Evolutionary conservation across 148 eudicot genomes (phyloP).

Genomic region (Spergularia marina): DNA sequence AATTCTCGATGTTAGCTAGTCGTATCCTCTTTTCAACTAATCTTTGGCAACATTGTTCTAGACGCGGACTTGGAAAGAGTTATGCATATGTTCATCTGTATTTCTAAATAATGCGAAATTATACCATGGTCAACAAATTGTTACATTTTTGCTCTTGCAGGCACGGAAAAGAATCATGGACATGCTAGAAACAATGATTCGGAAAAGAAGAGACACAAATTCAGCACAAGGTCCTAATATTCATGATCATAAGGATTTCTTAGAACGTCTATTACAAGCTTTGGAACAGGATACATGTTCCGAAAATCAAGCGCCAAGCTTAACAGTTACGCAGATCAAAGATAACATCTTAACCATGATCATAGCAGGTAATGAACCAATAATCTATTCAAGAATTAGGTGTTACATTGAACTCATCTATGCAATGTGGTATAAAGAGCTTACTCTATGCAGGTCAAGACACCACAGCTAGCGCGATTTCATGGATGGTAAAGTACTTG

Average conservation of each 20-base stretch:
- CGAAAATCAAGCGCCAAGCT: conserved; percentile 6
- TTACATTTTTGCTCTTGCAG: conserved; percentile 20
- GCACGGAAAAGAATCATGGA: conserved; percentile 47
- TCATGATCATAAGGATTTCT: conserved; percentile 27
- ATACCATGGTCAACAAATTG: not conserved
- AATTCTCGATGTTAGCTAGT: not conserved
- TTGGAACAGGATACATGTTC: conserved; percentile 7
- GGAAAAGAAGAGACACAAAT: conserved; percentile 28
- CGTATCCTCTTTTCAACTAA: not conserved
- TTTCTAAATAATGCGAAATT: too few relatives aligned
- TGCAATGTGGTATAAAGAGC: too few relatives aligned
- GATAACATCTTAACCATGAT: conserved; percentile 60
- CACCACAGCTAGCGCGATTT: conserved; percentile 50
- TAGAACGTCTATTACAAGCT: conserved; percentile 29
- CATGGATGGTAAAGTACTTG: conserved; percentile 60
- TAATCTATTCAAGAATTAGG: too few relatives aligned
- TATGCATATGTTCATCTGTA: too few relatives aligned
- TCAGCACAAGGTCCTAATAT: conserved; percentile 3
- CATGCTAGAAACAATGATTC: conserved; percentile 36
- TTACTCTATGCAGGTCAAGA: conserved; percentile 36
- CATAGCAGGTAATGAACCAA: conserved; percentile 38
- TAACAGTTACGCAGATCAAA: conserved; percentile 43
- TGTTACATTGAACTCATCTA: too few relatives aligned
- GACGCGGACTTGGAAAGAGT: not conserved
- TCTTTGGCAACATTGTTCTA: not conserved